These are phyloP conservation scores for Coemansia sp. DNA, from an alignment of 192 early-diverging fungal species.

Conservation along the genomic window DNA sequence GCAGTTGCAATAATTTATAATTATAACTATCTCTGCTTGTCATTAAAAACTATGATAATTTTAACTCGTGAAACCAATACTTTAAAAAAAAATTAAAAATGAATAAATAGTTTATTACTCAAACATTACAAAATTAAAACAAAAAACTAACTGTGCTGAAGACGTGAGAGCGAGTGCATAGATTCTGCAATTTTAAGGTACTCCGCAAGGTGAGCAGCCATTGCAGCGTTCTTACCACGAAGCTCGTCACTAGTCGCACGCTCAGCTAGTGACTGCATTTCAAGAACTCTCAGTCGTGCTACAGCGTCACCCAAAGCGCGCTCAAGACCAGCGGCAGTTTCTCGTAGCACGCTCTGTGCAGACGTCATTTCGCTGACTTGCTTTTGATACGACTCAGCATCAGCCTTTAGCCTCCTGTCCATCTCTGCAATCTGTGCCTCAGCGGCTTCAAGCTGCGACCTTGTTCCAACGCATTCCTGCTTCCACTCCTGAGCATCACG, in stretches of 20 bases:
- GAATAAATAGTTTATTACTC: too few species aligned
- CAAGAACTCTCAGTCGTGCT: slow-evolving; percentile 23
- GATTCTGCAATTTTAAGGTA: slow-evolving; percentile 28
- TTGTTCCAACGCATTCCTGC: slow-evolving; percentile 16
- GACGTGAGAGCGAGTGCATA: slow-evolving; percentile 13
- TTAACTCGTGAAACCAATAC: too few species aligned
- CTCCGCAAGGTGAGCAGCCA: slow-evolving; percentile 26
- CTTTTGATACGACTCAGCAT: not conserved
- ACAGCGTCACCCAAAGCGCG: slow-evolving; percentile 31
- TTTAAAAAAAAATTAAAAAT: too few species aligned
- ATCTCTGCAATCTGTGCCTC: slow-evolving; percentile 7
- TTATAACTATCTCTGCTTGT: too few species aligned
- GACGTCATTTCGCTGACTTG: slow-evolving; percentile 7
- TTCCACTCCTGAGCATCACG: slow-evolving; percentile 26
- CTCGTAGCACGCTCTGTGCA: slow-evolving; percentile 7
- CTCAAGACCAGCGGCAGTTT: slow-evolving; percentile 19
- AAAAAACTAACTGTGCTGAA: slow-evolving; percentile 1
- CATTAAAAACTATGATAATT: too few species aligned
- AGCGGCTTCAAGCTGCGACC: slow-evolving; percentile 10
- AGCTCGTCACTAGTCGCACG: slow-evolving; percentile 13
- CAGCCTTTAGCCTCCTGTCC: slow-evolving; percentile 5
- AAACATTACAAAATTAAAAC: not conserved
- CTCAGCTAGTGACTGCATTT: slow-evolving; percentile 23
- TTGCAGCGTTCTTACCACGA: slow-evolving; percentile 8
- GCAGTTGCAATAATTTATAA: too few species aligned